phyloP scores from a whole-genome alignment of 176 grass and related monocot genomes.

The Coix lacrymajobi region DNA sequence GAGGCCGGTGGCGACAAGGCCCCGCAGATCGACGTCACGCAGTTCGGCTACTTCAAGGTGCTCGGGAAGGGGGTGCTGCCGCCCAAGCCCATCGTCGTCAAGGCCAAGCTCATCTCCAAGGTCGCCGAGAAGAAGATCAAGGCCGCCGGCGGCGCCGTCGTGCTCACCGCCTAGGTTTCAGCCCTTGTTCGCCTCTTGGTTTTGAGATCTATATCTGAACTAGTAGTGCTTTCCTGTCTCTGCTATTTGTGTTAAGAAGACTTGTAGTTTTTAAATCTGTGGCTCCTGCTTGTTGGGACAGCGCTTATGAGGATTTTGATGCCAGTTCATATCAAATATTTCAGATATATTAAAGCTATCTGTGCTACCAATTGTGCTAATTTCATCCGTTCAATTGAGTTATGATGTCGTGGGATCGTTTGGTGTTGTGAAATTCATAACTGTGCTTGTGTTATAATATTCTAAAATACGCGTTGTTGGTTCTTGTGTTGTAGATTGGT shows the following conservation, averaged over 20 bases:
- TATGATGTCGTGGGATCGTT: not conserved
- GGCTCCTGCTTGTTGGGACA: not conserved
- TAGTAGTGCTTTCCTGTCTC: constrained; percentile 15
- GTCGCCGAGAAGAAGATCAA: constrained; percentile 99
- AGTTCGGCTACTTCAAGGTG: constrained; percentile 97
- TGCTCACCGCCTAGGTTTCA: constrained; percentile 69
- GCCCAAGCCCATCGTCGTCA: constrained; percentile 67
- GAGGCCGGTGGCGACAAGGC: constrained; percentile 48
- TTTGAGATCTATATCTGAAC: constrained; percentile 36
- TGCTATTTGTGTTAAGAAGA: constrained; percentile 36
- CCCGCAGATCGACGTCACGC: constrained; percentile 65
- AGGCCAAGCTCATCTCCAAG: constrained; percentile 92
- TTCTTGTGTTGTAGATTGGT: not conserved
- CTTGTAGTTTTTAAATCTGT: constrained; percentile 24
- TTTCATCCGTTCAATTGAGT: not conserved
- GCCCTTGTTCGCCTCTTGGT: constrained; percentile 10
- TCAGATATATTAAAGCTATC: not conserved
- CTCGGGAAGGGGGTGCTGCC: constrained; percentile 72
- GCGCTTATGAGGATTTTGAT: constrained; percentile 20
- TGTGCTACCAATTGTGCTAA: not conserved
- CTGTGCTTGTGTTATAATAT: not conserved
- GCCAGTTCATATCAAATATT: constrained; percentile 24
- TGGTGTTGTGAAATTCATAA: not conserved
- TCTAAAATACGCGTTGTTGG: not conserved
- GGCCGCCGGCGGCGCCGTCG: constrained; percentile 71